Conservation (phyloP, 208 protist genomes). For the Strigomonas galati region DNA sequence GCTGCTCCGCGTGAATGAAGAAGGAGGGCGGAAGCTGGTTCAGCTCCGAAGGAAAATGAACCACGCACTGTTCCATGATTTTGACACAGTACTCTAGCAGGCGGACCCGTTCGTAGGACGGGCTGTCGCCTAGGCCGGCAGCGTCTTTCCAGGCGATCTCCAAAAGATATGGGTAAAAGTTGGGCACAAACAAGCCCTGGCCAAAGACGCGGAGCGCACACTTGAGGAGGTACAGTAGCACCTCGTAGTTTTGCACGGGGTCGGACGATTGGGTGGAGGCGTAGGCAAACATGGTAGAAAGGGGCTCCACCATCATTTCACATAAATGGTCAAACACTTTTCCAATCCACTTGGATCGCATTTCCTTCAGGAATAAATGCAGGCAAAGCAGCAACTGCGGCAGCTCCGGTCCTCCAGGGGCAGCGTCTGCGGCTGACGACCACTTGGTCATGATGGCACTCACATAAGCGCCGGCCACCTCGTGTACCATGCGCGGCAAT, state of each 20-base stretch:
- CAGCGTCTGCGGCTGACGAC: slow-evolving; percentile 5
- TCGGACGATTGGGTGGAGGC: neutral
- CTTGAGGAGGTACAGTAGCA: slow-evolving; percentile 69
- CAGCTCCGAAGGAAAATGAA: slow-evolving; percentile 44
- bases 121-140: slow-evolving; percentile 14
- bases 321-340: slow-evolving; percentile 50
- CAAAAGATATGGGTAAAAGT: slow-evolving; percentile 59
- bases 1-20: slow-evolving; percentile 23
- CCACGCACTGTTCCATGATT: slow-evolving; percentile 39
- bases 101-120: neutral
- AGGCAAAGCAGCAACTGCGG: slow-evolving; percentile 48
- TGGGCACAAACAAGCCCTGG: slow-evolving; percentile 51
- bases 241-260: slow-evolving; percentile 26
- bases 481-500: slow-evolving; percentile 37
- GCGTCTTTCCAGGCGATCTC: slow-evolving; percentile 44
- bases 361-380: slow-evolving; percentile 71
- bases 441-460: neutral
- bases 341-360: slow-evolving; percentile 43
- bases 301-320: slow-evolving; percentile 28
- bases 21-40: slow-evolving; percentile 33
- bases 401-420: neutral
- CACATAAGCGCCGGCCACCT: slow-evolving; percentile 31
- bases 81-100: slow-evolving; percentile 20
- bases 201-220: slow-evolving; percentile 72
- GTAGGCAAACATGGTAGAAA: slow-evolving; percentile 48